Percentiles rank a stretch among this genome's conserved stretches.
These are phyloP conservation scores for Lachnellula hyalina DNA, from an alignment of 2,329 filamentous ascomycete genomes.

Conservation along the genomic window DNA sequence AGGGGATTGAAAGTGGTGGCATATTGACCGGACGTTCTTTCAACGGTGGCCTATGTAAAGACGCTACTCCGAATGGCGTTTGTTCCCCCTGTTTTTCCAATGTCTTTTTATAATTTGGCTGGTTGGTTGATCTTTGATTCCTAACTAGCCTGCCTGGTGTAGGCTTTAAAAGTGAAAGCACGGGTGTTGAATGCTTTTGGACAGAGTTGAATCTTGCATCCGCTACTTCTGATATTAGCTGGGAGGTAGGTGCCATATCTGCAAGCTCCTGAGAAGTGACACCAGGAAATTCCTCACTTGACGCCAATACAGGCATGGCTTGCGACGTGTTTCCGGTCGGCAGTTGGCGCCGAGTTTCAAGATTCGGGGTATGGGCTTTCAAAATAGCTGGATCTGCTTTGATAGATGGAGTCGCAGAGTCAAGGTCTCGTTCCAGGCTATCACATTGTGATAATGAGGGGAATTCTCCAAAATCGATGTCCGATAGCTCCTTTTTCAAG, in stretches of 20 bases:
- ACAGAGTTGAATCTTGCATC: slow-evolving; percentile 34
- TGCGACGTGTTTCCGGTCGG: background rate
- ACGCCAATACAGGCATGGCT: slow-evolving; percentile 2
- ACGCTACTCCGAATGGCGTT: background rate
- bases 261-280: slow-evolving; percentile 7
- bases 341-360: background rate
- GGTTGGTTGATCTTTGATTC: background rate
- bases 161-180: background rate
- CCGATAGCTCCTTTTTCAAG: background rate
- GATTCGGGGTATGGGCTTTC: background rate
- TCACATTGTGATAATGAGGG: slow-evolving; percentile 3
- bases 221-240: slow-evolving; percentile 26
- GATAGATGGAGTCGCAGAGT: background rate
- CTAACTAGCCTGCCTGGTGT: background rate
- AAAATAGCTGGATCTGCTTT: background rate
- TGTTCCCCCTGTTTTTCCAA: background rate
- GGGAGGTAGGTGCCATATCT: slow-evolving; percentile 15
- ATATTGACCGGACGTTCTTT: slow-evolving; percentile 18
- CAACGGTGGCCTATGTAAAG: background rate
- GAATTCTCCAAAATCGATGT: slow-evolving; percentile 6
- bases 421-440: background rate
- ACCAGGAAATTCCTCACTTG: slow-evolving; percentile 5
- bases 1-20: slow-evolving; percentile 16
- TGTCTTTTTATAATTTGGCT: background rate
- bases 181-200: background rate